Evolutionary conservation across 1,284 basidiomycete species (phyloP), one percentile per base, ranked within the genome.

Genomic region (Ganoderma boninense): DNA sequence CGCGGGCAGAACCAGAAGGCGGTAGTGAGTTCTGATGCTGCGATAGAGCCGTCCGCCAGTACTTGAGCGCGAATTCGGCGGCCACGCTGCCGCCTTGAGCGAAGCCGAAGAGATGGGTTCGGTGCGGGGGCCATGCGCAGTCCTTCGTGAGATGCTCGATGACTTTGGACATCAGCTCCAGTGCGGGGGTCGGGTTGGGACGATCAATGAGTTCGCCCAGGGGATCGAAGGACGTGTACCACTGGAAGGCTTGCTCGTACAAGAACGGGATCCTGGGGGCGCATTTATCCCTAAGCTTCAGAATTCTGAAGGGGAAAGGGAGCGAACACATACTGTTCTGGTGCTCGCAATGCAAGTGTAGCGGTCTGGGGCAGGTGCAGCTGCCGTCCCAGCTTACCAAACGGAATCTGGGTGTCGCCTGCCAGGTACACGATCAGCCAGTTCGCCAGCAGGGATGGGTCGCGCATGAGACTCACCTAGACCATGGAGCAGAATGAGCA

Each of bases 361-460:
- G 96, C 95, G 0, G 96, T 97, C 77, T 96, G 94, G 0, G 96
- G 96, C 13, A 97, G 87, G 75, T 91, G 94, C 46, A 97, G 81
- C 46, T 88, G 88, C 61, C 83, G 86, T 2, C 90, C 96, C 4
- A 97, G 87, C 64, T 89, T 88, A 57, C 87, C 85, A 78, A 97
- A 97, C 0, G 95, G 91, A 1, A 82, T 70, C 73, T 95, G 91
- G 0, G 91, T 95, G 80, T 97, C 96, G 29, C 96, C 96, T 96
- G 68, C 56, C 62, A 20, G 20, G 20, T 14, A 2, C n/a, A 44
- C 13, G 14, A 23, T 16, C 40, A 56, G 43, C 7, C n/a, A 61
- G 3, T 20, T 35, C 14, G 6, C n/a, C 23, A 2, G 13, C 18
- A 1, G 10, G n/a, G 32, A 26, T 16, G 23, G 18, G 38, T 38